Percentiles rank a stretch among this genome's conserved stretches.
Conservation (phyloP, 2,329 filamentous ascomycete species). For the Neonectria coccinea region DNA sequence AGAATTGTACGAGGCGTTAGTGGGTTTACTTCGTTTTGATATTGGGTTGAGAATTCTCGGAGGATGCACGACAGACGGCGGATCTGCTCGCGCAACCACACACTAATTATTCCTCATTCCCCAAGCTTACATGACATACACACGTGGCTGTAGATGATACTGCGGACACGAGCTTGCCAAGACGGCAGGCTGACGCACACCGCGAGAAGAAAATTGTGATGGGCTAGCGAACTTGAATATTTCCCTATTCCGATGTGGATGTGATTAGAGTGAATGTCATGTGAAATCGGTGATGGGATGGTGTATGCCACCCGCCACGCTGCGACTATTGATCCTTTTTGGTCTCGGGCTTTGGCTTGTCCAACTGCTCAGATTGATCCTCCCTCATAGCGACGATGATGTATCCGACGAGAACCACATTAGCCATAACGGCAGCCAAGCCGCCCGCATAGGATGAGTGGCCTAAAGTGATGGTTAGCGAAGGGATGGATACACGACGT, state of each 20-base stretch:
- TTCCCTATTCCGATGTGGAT: conserved; percentile 1
- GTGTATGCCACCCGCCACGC: not conserved
- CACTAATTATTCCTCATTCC: conserved; percentile 43
- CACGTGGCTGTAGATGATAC: conserved; percentile 42
- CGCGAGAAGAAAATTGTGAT: conserved; percentile 36
- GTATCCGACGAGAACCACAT: conserved; percentile 91
- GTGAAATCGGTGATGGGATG: conserved; percentile 1
- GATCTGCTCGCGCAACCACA: conserved; percentile 40
- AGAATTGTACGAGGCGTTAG: conserved; percentile 46
- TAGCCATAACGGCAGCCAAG: conserved; percentile 88
- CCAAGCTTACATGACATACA: conserved; percentile 45
- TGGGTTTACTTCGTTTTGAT: conserved; percentile 36
- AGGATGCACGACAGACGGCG: conserved; percentile 33
- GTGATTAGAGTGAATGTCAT: conserved; percentile 15
- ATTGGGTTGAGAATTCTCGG: conserved; percentile 29
- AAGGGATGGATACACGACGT: conserved; percentile 12
- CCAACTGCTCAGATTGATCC: conserved; percentile 69
- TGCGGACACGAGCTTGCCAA: conserved; percentile 24
- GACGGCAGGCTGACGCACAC: conserved; percentile 28
- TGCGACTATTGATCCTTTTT: conserved; percentile 62
- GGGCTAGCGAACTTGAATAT: conserved; percentile 15
- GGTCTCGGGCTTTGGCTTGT: conserved; percentile 56
- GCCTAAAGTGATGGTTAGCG: conserved; percentile 63
- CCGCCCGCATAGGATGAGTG: conserved; percentile 90
- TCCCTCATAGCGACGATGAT: conserved; percentile 92